Evolutionary conservation across 148 eudicot species (phyloP).

Genomic region (Fagopyrum esculentum): DNA sequence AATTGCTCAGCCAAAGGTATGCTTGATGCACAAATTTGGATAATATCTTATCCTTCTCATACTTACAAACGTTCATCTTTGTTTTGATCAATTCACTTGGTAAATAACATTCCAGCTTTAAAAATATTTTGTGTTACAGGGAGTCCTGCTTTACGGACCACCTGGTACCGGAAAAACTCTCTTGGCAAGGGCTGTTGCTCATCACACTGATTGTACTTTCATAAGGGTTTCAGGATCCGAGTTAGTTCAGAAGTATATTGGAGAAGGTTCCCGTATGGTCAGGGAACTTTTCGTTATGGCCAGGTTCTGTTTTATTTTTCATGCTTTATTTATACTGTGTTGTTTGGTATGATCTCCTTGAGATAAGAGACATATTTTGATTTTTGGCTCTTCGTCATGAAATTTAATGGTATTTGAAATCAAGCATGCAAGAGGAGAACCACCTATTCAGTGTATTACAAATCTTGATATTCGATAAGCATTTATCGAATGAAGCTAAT

Average conservation of each 20-base stretch:
- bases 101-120: neutral
- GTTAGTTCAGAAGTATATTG: conserved; percentile 84
- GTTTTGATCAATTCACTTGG: neutral
- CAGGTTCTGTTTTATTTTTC: conserved; percentile 36
- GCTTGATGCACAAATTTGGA: neutral
- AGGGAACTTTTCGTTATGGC: conserved; percentile 88
- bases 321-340: neutral
- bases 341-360: neutral
- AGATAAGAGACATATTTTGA: neutral
- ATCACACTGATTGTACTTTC: conserved; percentile 90
- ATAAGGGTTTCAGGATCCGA: conserved; percentile 95
- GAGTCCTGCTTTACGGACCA: conserved; percentile 90
- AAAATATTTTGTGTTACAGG: conserved; percentile 28
- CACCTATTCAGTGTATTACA: neutral
- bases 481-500: neutral
- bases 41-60: neutral
- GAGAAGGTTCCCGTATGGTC: conserved; percentile 83
- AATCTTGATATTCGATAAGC: neutral
- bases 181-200: conserved; percentile 92
- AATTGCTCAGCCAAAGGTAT: conserved; percentile 82
- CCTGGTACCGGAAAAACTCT: conserved; percentile 93
- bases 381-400: neutral
- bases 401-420: neutral
- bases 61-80: neutral
- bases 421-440: neutral